Base-by-base conservation (phyloP, 2,329 filamentous ascomycete species). In the Fusarium sp. region DNA sequence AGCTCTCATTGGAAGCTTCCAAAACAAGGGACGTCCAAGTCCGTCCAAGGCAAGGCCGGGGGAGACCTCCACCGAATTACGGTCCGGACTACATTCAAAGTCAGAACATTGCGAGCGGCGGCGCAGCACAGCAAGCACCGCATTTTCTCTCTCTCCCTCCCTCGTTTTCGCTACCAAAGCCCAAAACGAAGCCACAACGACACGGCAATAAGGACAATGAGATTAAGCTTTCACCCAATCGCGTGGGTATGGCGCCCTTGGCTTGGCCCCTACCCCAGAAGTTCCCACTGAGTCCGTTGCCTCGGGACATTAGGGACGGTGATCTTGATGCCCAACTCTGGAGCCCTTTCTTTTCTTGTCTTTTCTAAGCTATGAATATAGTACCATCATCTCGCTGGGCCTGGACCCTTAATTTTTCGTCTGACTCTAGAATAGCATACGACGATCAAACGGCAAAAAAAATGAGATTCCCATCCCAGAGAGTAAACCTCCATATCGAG, bases 241-340 rank as follows among this genome's bases (percentile, higher is more conserved):
- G 47, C 41, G 39, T 58, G 55, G 47, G 42, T 32, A 41, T 31
- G 26, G 22, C 24, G 41, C 46, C 40, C 19, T 19, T 19, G 19
- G 41, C 34, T 47, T 53, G 50, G 41, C 22, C 19, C 19, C 22
- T 31, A 22, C 12, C 7, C 11, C 5, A 36, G 6, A 9, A 36
- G 41, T 45, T 62, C 26, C 60, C 50, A 49, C 57, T 35, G n/a
- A 61, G 50, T 28, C 58, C 50, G 32, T 28, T 50, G 25, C 35
- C 28, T 62, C 52, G 56, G 61, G 61, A 43, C 31, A 31, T 15
- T 31, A 51, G 47, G 51, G 43, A 41, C 44, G 51, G 36, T n/a
- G 45, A 62, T 63, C 57, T 64, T 65, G 61, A 65, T 63, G 61
- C 61, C 61, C 48, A 47, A 59, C 32, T 25, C 26, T 46, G 15